These are phyloP conservation scores for Shiraia sp. DNA, from an alignment of 2,329 filamentous ascomycete genomes.

Conservation along the genomic window DNA sequence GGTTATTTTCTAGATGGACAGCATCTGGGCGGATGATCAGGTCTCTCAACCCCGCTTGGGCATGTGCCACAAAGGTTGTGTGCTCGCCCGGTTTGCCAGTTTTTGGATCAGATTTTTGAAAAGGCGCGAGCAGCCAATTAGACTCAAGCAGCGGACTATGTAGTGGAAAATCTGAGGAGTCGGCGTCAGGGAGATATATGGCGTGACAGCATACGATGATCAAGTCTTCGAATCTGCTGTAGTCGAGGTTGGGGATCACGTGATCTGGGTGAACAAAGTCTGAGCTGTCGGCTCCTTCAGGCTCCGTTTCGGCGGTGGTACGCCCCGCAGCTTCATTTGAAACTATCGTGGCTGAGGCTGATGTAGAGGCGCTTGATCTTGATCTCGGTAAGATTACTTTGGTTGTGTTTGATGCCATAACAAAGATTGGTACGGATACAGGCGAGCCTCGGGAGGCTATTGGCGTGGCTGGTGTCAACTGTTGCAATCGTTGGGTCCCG, in stretches of 20 bases:
- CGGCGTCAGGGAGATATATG: conserved; percentile 60
- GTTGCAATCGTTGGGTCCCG: no score
- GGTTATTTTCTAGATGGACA: conserved; percentile 38
- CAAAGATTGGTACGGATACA: neutral
- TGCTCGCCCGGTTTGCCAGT: conserved; percentile 66
- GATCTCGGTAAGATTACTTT: conserved; percentile 37
- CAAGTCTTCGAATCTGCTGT: conserved; percentile 53
- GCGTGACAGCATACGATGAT: conserved; percentile 85
- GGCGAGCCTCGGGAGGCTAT: conserved; percentile 5
- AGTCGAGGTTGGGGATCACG: conserved; percentile 29
- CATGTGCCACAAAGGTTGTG: conserved; percentile 76
- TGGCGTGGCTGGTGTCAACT: no score
- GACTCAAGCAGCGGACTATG: conserved; percentile 39
- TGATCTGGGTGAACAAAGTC: conserved; percentile 36
- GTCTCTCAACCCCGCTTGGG: conserved; percentile 64
- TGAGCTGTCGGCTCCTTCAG: conserved; percentile 11
- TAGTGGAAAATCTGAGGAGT: conserved; percentile 28
- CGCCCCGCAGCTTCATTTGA: conserved; percentile 7
- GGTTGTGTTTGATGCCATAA: conserved; percentile 38
- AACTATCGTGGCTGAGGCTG: conserved; percentile 10
- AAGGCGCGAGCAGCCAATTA: conserved; percentile 71
- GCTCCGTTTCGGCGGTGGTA: conserved; percentile 3
- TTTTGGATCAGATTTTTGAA: conserved; percentile 59
- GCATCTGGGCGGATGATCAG: conserved; percentile 52
- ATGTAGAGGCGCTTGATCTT: conserved; percentile 19